These are phyloP conservation scores for Aspergillus aculeatus DNA, from an alignment of 2,329 filamentous ascomycete genomes.

Conservation along the genomic window DNA sequence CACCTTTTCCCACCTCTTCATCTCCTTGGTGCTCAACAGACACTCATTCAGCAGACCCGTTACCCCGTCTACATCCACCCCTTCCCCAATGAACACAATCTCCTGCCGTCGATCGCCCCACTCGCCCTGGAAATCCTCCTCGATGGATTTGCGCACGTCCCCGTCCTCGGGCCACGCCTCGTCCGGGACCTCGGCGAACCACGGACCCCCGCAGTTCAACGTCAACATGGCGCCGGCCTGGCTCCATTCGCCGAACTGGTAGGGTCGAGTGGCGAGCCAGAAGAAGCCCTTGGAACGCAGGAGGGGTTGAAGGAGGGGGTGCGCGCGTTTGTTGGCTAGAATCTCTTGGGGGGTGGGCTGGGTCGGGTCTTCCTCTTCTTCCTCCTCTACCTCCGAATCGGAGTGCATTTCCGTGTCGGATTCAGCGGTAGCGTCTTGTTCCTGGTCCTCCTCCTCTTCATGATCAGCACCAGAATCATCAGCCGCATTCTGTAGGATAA, in stretches of 20 bases:
- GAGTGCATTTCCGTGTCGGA: slow-evolving; percentile 26
- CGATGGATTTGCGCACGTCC: slow-evolving; percentile 50
- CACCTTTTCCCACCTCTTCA: slow-evolving; percentile 53
- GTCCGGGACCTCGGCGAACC: slow-evolving; percentile 60
- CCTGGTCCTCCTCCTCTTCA: slow-evolving; percentile 12
- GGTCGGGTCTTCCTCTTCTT: slow-evolving; percentile 24
- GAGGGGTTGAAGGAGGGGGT: slow-evolving; percentile 39
- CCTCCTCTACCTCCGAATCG: slow-evolving; percentile 25
- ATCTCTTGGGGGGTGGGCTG: slow-evolving; percentile 35
- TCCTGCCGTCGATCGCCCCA: slow-evolving; percentile 73
- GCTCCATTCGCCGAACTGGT: slow-evolving; percentile 46
- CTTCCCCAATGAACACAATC: slow-evolving; percentile 71
- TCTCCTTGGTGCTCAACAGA: slow-evolving; percentile 61
- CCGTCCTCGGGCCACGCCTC: slow-evolving; percentile 53
- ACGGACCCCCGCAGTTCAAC: slow-evolving; percentile 41
- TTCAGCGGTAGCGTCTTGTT: slow-evolving; percentile 27
- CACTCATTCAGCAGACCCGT: slow-evolving; percentile 59
- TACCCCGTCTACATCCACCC: slow-evolving; percentile 55
- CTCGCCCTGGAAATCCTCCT: slow-evolving; percentile 49
- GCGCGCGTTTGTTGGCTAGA: slow-evolving; percentile 39
- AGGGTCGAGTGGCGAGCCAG: slow-evolving; percentile 45
- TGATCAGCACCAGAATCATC: not conserved
- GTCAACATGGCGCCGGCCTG: slow-evolving; percentile 48
- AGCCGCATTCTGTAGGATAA: slow-evolving; percentile 39
- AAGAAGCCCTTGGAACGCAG: slow-evolving; percentile 48